Percentiles rank a stretch among this genome's conserved stretches.
phyloP scores from a whole-genome alignment of 2,329 filamentous ascomycete species.

The Verticillium isaacii region DNA sequence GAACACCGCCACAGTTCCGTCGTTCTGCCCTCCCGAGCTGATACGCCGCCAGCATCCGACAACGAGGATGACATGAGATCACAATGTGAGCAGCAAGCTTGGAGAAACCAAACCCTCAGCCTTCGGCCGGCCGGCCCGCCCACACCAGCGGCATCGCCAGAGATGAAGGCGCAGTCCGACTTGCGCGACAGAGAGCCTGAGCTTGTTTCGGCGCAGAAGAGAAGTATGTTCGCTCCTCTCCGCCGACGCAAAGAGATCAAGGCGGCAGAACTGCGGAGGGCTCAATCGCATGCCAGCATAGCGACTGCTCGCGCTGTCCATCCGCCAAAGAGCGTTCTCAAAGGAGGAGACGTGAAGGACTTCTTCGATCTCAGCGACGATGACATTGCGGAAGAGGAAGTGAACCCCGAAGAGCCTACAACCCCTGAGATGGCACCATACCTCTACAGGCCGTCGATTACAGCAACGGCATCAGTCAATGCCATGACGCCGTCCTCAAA shows the following conservation, averaged over 20 bases:
- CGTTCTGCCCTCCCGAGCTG: slow-evolving; percentile 16
- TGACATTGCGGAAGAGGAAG: slow-evolving; percentile 46
- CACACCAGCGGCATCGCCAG: slow-evolving; percentile 28
- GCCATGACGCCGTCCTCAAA: slow-evolving; percentile 1
- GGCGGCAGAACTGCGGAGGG: slow-evolving; percentile 15
- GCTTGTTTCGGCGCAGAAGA: slow-evolving; percentile 6
- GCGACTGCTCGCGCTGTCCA: neutral
- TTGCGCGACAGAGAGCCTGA: slow-evolving; percentile 17
- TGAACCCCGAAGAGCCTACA: neutral
- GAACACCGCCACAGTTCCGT: slow-evolving; percentile 12
- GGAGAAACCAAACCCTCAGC: slow-evolving; percentile 5
- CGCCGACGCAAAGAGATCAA: slow-evolving; percentile 11
- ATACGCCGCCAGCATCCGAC: slow-evolving; percentile 29
- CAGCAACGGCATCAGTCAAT: neutral
- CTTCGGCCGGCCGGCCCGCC: slow-evolving; percentile 17
- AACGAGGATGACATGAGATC: slow-evolving; percentile 21
- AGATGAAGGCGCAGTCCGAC: slow-evolving; percentile 21
- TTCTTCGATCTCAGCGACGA: slow-evolving; percentile 38
- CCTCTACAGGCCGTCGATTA: neutral
- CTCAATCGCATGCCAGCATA: slow-evolving; percentile 24
- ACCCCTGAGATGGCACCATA: neutral
- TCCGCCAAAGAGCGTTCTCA: slow-evolving; percentile 16
- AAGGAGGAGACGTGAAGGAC: slow-evolving; percentile 17
- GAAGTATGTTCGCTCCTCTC: slow-evolving; percentile 6
- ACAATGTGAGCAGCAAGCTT: slow-evolving; percentile 4